Evolutionary conservation across 805 yeast genomes (phyloP), one percentile per base, ranked within the genome.

Genomic region (Candida awuae): DNA sequence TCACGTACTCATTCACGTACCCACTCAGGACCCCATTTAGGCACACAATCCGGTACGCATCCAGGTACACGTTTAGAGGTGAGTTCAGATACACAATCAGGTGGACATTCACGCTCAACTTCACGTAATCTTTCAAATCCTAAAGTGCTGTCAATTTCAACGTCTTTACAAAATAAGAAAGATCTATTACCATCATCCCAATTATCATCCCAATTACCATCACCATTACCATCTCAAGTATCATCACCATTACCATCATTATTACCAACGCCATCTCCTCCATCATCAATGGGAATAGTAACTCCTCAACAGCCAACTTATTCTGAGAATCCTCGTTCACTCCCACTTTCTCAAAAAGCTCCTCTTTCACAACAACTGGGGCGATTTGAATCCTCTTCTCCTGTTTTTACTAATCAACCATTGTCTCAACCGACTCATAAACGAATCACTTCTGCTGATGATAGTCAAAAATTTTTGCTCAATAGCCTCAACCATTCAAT

Each of bases 401-500:
- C 28, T 5, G 13, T 25, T 5, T 14, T 14, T 12, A 25, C 10
- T 9, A 10, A 12, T 12, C 8, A 13, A 7, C 26, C 35, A 7
- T 15, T 12, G 13, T 10, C 18, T n/a, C 20, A 28, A 19, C 37
- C 23, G 17, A 14, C 27, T 27, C 27, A 18, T 19, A 30, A 29
- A 18, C n/a, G 31, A 10, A 13, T 15, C 6, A 23, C 13, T 7
- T 33, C 42, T 9, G 16, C 21, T 3, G 48, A 37, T 21, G 43
- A 43, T 31, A 36, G 37, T 32, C 39, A 42, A 29, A 61, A 59
- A 30, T 59, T 56, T 39, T 34, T 58, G 19, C 44, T 57, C 13
- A 53, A 54, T 27, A 49, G 55, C 14, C 39, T 60, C 8, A 53
- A 55, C 32, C 53, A 58, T 2, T 54, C 60, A 1, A 45, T 53